Conservation (phyloP, 805 yeast genomes). For the Candida ponderosae region DNA sequence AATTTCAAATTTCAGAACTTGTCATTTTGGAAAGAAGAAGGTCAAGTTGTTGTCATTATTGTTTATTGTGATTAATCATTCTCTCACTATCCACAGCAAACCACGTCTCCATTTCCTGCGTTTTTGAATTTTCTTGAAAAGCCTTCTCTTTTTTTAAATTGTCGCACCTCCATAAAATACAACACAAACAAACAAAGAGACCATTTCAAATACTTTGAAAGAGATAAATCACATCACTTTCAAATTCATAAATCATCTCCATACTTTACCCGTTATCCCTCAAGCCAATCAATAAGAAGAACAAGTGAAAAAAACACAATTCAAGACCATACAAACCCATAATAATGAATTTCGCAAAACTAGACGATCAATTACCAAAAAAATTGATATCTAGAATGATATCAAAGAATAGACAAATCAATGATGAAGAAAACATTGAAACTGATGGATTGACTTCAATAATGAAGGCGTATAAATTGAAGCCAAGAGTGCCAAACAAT, state of each 20-base stretch:
- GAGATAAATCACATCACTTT: background rate
- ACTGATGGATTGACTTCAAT: background rate
- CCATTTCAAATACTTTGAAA: background rate
- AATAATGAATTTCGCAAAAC: constrained; percentile 1
- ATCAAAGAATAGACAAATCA: background rate
- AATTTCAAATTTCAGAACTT: too few species aligned
- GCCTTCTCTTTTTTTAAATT: too few species aligned
- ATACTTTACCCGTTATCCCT: background rate
- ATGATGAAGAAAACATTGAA: background rate
- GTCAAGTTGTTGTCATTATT: too few species aligned
- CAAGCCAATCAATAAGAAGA: background rate
- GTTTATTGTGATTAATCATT: too few species aligned
- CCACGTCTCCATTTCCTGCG: too few species aligned
- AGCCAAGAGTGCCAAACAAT: background rate
- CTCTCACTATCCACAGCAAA: too few species aligned
- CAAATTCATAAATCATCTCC: background rate
- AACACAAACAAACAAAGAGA: background rate
- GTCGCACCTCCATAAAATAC: too few species aligned
- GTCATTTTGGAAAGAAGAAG: too few species aligned
- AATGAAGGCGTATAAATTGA: background rate
- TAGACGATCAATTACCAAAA: background rate
- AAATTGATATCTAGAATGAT: background rate
- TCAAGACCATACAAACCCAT: background rate
- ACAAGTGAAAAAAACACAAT: background rate
- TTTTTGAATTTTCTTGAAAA: too few species aligned